phyloP scores from a whole-genome alignment of 306 rosid genomes.

The Rosa lucieae region DNA sequence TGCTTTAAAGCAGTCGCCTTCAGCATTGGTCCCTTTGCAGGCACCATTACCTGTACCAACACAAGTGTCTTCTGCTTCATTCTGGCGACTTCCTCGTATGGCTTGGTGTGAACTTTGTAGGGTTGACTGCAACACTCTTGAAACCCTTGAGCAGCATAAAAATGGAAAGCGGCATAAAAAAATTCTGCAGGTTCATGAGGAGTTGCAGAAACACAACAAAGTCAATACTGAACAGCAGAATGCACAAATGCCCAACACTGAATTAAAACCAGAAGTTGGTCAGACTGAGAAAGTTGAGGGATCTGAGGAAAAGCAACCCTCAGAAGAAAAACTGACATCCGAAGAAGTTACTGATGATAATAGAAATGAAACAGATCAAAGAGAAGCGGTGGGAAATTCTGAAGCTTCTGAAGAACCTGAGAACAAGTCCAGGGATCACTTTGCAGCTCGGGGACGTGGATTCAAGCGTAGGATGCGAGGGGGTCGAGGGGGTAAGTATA shows the following conservation, averaged over 20 bases:
- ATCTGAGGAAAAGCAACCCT: constrained; percentile 35
- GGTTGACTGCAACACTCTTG: constrained; percentile 77
- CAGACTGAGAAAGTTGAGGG: constrained; percentile 47
- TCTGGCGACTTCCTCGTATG: constrained; percentile 40
- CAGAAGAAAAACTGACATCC: constrained; percentile 32
- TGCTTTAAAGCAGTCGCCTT: constrained; percentile 38
- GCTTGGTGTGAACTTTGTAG: constrained; percentile 82
- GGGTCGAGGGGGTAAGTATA: constrained; percentile 50
- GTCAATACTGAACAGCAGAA: constrained; percentile 47
- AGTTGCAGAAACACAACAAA: constrained; percentile 57
- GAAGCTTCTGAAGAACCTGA: constrained; percentile 44
- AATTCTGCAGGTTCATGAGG: constrained; percentile 58
- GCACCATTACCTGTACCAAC: constrained; percentile 35
- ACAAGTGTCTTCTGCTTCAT: constrained; percentile 50
- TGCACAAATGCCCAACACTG: constrained; percentile 48
- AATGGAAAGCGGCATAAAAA: constrained; percentile 81
- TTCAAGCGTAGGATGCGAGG: constrained; percentile 67
- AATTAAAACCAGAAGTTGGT: constrained; percentile 42
- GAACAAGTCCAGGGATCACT: constrained; percentile 32
- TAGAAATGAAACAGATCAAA: constrained; percentile 45
- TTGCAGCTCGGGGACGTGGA: constrained; percentile 53
- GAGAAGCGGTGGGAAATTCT: constrained; percentile 35
- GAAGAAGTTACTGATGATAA: constrained; percentile 37
- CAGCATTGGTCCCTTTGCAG: constrained; percentile 42
- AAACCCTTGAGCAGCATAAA: constrained; percentile 77